Evolutionary conservation across 768 basidiomycete species (phyloP), one percentile per base, ranked within the genome.

Genomic region (Mycena belliarum): DNA sequence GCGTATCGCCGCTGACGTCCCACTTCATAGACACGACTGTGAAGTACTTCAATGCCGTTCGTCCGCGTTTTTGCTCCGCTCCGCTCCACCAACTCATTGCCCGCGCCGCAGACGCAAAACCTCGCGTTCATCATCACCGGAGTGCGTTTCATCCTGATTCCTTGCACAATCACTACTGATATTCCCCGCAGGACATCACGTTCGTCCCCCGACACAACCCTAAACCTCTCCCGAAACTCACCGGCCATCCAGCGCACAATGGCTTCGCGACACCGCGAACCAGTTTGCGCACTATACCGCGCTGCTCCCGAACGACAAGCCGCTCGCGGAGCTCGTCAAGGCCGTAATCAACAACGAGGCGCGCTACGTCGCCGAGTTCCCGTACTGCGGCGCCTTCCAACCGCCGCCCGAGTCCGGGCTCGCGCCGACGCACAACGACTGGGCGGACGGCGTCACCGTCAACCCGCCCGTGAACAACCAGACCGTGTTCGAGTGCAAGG

Each of bases 331-430:
- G 2, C 75, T 91, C 5, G 85, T 90, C 42, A 89, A 86, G 66
- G 90, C 87, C n/a, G 86, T 91, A 42, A 89, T 92, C 64, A 89
- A 91, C 66, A 91, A 86, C 55, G 88, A 91, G 69, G 86, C 87
- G 21, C 82, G 83, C 28, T 91, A 88, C 71, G 84, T 89, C 21
- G 76, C 85, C 2, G 71, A 87, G 63, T 85, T 86, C 65, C 89
- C 89, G 1, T 91, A 92, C 69, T 91, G 90, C 65, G 88, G 90
- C 38, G 78, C 89, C 16, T 92, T 92, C 73, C 90, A 92, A 59
- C 88, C 90, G 42, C 90, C 90, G 11, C 82, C 85, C 0, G 88
- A 91, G 65, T 89, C 88, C 59, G 84, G 87, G 5, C 72, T 91
- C 26, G 64, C 75, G 1, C 85, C 85, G 1, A 79, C 83, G 12